These are phyloP conservation scores for Thalassiosira profunda DNA, from an alignment of 108 stramenopile species.

Conservation along the genomic window DNA sequence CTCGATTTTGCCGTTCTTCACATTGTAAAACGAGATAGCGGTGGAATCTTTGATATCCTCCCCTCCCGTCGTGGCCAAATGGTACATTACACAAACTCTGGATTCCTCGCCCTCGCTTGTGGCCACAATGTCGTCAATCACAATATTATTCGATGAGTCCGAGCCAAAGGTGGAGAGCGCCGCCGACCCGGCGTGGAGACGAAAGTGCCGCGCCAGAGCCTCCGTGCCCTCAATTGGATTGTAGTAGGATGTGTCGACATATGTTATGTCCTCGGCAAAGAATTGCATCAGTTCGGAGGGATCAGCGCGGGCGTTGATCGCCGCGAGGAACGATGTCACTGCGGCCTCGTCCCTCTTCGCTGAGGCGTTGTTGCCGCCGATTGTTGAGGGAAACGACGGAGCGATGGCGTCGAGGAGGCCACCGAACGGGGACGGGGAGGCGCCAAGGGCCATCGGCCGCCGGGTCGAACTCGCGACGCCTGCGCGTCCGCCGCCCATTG, in stretches of 20 bases:
- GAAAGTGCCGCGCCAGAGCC: slow-evolving; percentile 20
- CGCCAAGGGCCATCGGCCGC: too few relatives aligned
- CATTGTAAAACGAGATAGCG: slow-evolving; percentile 31
- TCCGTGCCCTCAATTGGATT: slow-evolving; percentile 35
- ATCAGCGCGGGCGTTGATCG: slow-evolving; percentile 20
- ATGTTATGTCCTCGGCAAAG: slow-evolving; percentile 26
- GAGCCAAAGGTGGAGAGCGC: slow-evolving; percentile 22
- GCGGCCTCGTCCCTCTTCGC: slow-evolving; percentile 4
- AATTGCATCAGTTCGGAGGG: slow-evolving; percentile 8
- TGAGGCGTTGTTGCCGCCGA: neutral
- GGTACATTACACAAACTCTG: slow-evolving; percentile 51
- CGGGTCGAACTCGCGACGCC: neutral
- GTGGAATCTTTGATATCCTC: slow-evolving; percentile 7
- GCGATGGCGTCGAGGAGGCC: slow-evolving; percentile 11
- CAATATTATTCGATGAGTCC: slow-evolving; percentile 10
- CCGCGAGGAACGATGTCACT: slow-evolving; percentile 28
- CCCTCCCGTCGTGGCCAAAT: slow-evolving; percentile 11
- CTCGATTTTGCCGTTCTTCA: slow-evolving; percentile 19
- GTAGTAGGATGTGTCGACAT: slow-evolving; percentile 34
- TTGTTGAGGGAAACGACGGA: neutral
- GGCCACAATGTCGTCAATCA: slow-evolving; percentile 29
- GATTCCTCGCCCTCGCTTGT: neutral
- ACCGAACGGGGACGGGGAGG: slow-evolving; percentile 5
- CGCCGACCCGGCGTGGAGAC: slow-evolving; percentile 25
- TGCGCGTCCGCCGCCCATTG: neutral